phyloP scores from a whole-genome alignment of 225 moss, liverwort and hornwort genomes.

The Sphagnum tenellum region DNA sequence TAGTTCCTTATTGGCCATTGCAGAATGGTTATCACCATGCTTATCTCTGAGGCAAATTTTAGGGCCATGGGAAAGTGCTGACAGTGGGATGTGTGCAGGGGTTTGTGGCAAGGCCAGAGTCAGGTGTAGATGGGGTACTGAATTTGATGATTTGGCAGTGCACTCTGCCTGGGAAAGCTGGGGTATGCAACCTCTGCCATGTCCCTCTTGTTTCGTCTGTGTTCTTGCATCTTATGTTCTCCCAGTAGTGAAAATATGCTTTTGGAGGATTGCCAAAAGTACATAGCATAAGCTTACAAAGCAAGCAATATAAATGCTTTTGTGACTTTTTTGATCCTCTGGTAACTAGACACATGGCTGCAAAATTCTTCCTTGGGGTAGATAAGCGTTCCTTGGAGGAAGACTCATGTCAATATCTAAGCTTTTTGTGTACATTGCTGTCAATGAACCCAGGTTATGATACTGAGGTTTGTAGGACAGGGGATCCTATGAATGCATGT shows the following conservation, averaged over 20 bases:
- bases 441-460: too few species aligned
- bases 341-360: too few species aligned
- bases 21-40: not conserved
- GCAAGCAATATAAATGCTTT: not conserved
- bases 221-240: not conserved
- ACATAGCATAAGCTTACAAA: not conserved
- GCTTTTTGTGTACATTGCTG: too few species aligned
- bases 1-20: not conserved
- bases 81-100: slow-evolving; percentile 41
- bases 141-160: slow-evolving; percentile 99
- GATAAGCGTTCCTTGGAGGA: too few species aligned
- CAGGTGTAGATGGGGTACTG: slow-evolving; percentile 63
- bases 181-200: slow-evolving; percentile 29
- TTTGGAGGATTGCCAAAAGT: too few species aligned
- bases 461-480: too few species aligned
- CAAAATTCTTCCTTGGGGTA: too few species aligned
- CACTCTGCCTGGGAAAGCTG: slow-evolving; percentile 81
- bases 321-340: too few species aligned
- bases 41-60: not conserved
- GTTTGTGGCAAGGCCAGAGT: slow-evolving; percentile 95
- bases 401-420: too few species aligned
- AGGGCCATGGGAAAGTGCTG: not conserved
- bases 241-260: not conserved
- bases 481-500: too few species aligned
- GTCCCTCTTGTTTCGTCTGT: not conserved